phyloP scores from a whole-genome alignment of 1,284 basidiomycete genomes.

The Earliella scabrosa region DNA sequence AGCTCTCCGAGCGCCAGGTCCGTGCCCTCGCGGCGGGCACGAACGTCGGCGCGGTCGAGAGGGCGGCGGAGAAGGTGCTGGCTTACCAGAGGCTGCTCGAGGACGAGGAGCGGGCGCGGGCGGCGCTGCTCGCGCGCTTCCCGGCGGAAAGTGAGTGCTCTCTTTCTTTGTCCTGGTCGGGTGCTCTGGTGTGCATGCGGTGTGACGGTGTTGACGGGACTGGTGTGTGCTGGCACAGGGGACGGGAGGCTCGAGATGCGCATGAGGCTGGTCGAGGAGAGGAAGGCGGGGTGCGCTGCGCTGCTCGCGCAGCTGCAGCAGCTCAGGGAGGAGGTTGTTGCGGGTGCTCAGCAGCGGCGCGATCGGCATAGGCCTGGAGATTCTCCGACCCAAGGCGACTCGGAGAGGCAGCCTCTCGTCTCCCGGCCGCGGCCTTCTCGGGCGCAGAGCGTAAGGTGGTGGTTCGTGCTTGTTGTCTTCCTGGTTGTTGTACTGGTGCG shows the following conservation, averaged over 20 bases:
- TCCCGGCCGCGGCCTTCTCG: not conserved
- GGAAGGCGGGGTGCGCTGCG: not conserved
- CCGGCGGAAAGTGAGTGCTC: conserved; percentile 5
- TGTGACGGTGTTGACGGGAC: conserved; percentile 1
- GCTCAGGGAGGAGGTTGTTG: conserved; percentile 1
- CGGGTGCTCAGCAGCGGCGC: not conserved
- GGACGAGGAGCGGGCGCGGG: conserved; percentile 2
- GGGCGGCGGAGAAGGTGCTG: conserved; percentile 7
- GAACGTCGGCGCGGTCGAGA: not conserved
- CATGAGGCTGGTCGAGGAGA: not conserved
- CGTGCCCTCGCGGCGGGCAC: not conserved
- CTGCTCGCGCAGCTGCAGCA: conserved; percentile 5
- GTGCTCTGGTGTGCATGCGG: not conserved
- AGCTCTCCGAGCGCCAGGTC: conserved; percentile 5
- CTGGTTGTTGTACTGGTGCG: no score
- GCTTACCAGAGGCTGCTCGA: conserved; percentile 4
- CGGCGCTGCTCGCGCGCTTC: conserved; percentile 4
- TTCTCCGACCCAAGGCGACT: not conserved
- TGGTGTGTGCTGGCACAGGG: not conserved
- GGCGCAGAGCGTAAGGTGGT: no score
- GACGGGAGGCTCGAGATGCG: conserved; percentile 11
- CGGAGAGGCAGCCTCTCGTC: conserved; percentile 11
- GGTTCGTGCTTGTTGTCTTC: no score
- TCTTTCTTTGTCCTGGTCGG: not conserved
- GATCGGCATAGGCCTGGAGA: not conserved